Base-by-base conservation (phyloP, 2,329 filamentous ascomycete species). In the Incumbomyces lentus region DNA sequence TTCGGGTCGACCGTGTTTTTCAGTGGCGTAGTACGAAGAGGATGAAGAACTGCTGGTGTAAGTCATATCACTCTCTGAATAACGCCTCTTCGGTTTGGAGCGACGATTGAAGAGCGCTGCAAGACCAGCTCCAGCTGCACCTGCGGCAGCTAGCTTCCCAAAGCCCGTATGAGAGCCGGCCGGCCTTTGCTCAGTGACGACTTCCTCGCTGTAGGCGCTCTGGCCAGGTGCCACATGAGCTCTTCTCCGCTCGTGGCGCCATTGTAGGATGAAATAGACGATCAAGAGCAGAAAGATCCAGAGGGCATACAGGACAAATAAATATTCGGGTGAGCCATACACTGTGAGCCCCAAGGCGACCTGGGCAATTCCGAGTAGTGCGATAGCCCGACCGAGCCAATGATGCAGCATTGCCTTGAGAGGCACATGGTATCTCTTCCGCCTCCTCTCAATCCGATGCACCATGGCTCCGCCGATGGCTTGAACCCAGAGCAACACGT, bases 261-360 rank as follows among this genome's bases (percentile, higher is more conserved):
- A 93, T 53, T 82, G 83, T 30, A 95, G 70, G 46, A 90, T 70
- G 58, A 96, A 93, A 64, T 88, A 95, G 12, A 79, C 53, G 1
- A 88, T 58, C 13, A 95, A 55, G 30, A 95, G 68, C 14, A 84
- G 72, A 22, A 79, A 77, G 62, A 84, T 82, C 72, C 83, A 90
- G 1, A 96, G 52, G 0, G 89, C 76, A 59, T 84, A 98, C 2
- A 96, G 70, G 44, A 98, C 80, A 62, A 96, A 98, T 2, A 89
- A 74, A 32, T 76, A 78, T 58, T 83, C 79, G 4, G 92, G 90
- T 26, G 89, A 95, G 5, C 92, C 92, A 59, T 95, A 98, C 1
- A 98, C 72, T 0, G 89, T 89, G 39, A 98, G 72, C 0, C 92
- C 92, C 1, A 98, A 73, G 0, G 92, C 84, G 10, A 98, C 79